Conservation (phyloP, 2,329 filamentous ascomycete genomes). For the Mycosphaerella arachidis region DNA sequence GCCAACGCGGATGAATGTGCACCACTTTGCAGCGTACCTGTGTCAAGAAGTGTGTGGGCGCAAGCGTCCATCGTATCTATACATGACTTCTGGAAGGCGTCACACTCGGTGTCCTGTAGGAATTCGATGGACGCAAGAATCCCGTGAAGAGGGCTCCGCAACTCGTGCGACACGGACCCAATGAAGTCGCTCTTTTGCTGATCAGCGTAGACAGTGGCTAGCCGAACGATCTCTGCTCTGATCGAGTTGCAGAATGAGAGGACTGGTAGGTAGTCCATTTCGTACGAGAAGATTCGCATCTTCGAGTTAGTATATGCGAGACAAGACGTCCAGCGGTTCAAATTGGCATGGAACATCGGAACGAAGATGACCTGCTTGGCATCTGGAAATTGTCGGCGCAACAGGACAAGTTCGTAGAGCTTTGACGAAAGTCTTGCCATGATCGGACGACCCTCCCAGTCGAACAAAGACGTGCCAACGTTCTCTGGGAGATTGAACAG, state of each 20-base stretch:
- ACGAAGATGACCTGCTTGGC: constrained; percentile 48
- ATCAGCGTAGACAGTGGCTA: constrained; percentile 37
- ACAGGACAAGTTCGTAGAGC: constrained; percentile 20
- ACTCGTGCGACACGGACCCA: constrained; percentile 48
- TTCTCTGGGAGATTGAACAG: constrained; percentile 20
- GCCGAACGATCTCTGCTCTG: constrained; percentile 36
- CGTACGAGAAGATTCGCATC: constrained; percentile 35
- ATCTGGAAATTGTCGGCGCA: constrained; percentile 38
- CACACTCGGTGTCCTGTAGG: constrained; percentile 42
- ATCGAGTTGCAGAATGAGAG: constrained; percentile 38
- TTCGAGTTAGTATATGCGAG: constrained; percentile 44
- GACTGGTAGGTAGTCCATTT: constrained; percentile 35
- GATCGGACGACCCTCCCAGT: constrained; percentile 17
- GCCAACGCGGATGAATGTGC: not conserved
- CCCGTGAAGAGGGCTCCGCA: constrained; percentile 37
- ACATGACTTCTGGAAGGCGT: constrained; percentile 21
- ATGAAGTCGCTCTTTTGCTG: constrained; percentile 45
- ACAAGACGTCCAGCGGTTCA: constrained; percentile 24
- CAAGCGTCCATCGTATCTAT: constrained; percentile 22
- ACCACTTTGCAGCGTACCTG: constrained; percentile 3
- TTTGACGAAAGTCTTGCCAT: constrained; percentile 15
- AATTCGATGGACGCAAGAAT: constrained; percentile 37
- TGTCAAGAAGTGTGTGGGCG: constrained; percentile 16
- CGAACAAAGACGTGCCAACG: constrained; percentile 17
- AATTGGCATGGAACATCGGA: constrained; percentile 47